These are phyloP conservation scores for Acacia confusa DNA, from an alignment of 306 rosid genomes.

Conservation along the genomic window DNA sequence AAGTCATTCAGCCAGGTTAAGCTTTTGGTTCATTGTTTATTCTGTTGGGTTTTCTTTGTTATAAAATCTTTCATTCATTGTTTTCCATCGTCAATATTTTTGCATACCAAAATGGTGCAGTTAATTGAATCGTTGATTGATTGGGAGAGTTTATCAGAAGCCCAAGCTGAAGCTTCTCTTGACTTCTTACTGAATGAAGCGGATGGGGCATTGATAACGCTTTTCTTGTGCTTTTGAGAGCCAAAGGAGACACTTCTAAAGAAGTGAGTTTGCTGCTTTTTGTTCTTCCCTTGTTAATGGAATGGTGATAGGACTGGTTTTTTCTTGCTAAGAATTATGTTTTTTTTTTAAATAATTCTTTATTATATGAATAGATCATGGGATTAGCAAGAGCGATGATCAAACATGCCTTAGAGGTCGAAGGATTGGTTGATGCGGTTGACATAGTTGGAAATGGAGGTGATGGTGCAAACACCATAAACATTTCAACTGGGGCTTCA, in stretches of 20 bases:
- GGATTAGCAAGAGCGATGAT: constrained; percentile 93
- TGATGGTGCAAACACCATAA: constrained; percentile 91
- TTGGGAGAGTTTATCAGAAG: constrained; percentile 64
- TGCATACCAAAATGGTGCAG: constrained; percentile 33
- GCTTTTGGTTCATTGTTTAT: not conserved
- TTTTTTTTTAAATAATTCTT: no score
- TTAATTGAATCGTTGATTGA: constrained; percentile 70
- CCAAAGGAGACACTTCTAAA: constrained; percentile 89
- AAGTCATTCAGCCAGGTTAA: constrained; percentile 46
- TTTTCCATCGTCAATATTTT: not conserved
- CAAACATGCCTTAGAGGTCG: constrained; percentile 66
- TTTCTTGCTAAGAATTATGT: constrained; percentile 32
- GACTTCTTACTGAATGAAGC: constrained; percentile 63
- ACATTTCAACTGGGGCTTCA: constrained; percentile 87
- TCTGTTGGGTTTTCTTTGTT: not conserved
- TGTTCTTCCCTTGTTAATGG: no score
- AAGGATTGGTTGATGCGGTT: constrained; percentile 72
- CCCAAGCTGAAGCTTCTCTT: constrained; percentile 70
- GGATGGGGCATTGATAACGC: constrained; percentile 84
- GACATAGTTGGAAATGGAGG: constrained; percentile 98
- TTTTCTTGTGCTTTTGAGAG: constrained; percentile 76
- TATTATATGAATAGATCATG: constrained; percentile 37
- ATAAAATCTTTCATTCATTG: not conserved
- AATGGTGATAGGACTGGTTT: no score
- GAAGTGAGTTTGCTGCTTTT: constrained; percentile 63